Conservation (phyloP, 352 stramenopile genomes). For the Phytophthora boehmeriae region DNA sequence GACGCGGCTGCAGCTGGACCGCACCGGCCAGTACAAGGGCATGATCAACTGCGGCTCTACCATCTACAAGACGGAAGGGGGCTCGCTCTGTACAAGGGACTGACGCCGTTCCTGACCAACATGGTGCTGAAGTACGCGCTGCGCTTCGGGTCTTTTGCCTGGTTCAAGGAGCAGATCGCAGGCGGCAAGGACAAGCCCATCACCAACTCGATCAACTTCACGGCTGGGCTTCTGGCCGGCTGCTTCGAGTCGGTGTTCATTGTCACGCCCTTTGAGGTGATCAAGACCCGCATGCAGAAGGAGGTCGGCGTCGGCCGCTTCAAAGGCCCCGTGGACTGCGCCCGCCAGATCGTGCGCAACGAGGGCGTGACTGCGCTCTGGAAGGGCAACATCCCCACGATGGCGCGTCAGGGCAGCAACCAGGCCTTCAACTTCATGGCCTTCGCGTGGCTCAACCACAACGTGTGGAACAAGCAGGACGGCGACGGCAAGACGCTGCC, state of each 20-base stretch:
- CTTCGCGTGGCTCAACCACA: slow-evolving; percentile 92
- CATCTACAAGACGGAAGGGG: slow-evolving; percentile 84
- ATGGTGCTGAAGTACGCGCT: slow-evolving; percentile 92
- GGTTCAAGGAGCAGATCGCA: slow-evolving; percentile 87
- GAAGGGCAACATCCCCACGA: slow-evolving; percentile 96
- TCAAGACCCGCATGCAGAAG: slow-evolving; percentile 98
- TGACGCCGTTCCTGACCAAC: slow-evolving; percentile 87
- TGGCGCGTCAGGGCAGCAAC: slow-evolving; percentile 97
- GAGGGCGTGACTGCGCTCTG: slow-evolving; percentile 95
- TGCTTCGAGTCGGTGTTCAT: slow-evolving; percentile 97
- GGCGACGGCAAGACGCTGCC: slow-evolving; percentile 91
- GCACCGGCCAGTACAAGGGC: slow-evolving; percentile 77
- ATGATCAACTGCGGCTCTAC: slow-evolving; percentile 84
- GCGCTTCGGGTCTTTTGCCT: slow-evolving; percentile 85
- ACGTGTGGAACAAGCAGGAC: slow-evolving; percentile 92
- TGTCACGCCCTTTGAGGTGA: slow-evolving; percentile 98
- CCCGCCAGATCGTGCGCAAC: slow-evolving; percentile 91
- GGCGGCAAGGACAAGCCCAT: slow-evolving; percentile 74
- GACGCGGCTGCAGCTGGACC: slow-evolving; percentile 86
- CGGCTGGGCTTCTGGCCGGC: slow-evolving; percentile 91
- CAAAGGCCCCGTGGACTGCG: slow-evolving; percentile 92
- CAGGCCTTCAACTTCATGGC: slow-evolving; percentile 98
- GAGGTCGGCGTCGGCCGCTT: slow-evolving; percentile 92
- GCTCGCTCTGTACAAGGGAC: slow-evolving; percentile 84
- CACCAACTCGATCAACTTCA: slow-evolving; percentile 81